Evolutionary conservation across 352 stramenopile species (phyloP).

Genomic region (Blastocystis hominis): DNA sequence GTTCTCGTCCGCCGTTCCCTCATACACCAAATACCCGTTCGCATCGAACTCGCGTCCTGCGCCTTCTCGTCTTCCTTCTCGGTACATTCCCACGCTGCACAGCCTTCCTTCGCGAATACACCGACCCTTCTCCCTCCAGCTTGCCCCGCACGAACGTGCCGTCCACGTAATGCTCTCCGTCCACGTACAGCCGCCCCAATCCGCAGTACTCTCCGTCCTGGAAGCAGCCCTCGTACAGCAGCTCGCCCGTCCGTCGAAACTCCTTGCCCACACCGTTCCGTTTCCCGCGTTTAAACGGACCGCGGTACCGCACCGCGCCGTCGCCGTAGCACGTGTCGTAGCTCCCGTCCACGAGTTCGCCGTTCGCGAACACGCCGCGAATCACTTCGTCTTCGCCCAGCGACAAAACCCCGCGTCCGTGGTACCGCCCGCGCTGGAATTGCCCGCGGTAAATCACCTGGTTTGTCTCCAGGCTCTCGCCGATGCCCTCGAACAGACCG

Average conservation of each 20-base stretch:
- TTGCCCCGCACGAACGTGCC: background rate
- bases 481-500: background rate
- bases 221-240: slow-evolving; percentile 2
- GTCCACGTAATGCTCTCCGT: background rate
- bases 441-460: background rate
- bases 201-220: background rate
- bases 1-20: background rate
- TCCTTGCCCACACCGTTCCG: background rate
- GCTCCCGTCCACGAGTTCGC: background rate
- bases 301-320: background rate
- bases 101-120: background rate
- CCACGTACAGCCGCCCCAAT: background rate
- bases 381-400: background rate
- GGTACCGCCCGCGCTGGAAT: background rate
- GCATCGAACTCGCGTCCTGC: background rate
- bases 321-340: slow-evolving; percentile 7
- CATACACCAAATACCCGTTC: background rate
- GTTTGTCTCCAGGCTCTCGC: background rate
- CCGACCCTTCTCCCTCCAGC: background rate
- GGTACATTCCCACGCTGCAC: background rate
- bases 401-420: background rate
- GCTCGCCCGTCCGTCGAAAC: background rate
- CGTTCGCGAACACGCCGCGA: background rate
- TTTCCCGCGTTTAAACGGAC: background rate
- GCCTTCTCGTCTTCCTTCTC: background rate